Conservation (phyloP, 768 basidiomycete species). For the Amanita rubescens region DNA sequence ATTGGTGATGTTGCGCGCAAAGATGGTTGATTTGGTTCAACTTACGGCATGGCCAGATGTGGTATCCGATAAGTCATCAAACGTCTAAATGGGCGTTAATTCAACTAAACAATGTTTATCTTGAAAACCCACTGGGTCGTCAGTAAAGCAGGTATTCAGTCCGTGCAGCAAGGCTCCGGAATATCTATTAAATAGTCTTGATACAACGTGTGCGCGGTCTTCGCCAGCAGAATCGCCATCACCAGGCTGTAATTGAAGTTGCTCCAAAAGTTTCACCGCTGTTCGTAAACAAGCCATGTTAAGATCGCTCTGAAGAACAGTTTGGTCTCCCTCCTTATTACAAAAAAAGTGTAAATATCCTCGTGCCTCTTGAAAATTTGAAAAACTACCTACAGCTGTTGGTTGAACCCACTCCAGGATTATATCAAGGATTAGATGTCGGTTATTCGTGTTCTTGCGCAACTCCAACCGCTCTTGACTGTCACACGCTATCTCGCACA, state of each 20-base stretch:
- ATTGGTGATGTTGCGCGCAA: neutral
- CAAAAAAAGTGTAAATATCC: neutral
- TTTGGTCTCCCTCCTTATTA: conserved; percentile 26
- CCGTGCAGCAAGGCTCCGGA: conserved; percentile 57
- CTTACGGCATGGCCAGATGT: conserved; percentile 42
- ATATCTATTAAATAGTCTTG: conserved; percentile 76
- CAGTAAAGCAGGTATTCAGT: conserved; percentile 45
- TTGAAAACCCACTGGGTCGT: conserved; percentile 23
- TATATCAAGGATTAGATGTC: conserved; percentile 67
- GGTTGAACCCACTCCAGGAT: conserved; percentile 75
- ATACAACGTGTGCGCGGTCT: conserved; percentile 61
- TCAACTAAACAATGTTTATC: neutral
- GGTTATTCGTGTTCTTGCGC: conserved; percentile 58
- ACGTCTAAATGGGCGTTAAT: conserved; percentile 23
- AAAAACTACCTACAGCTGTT: conserved; percentile 32
- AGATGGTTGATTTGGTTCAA: conserved; percentile 27
- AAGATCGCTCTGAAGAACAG: conserved; percentile 49
- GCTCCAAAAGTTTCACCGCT: conserved; percentile 67
- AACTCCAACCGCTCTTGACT: conserved; percentile 53
- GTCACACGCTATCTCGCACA: conserved; percentile 62
- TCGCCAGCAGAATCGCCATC: conserved; percentile 49
- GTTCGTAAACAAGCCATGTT: conserved; percentile 72
- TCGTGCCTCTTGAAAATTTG: neutral
- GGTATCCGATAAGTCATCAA: conserved; percentile 30
- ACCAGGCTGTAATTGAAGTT: conserved; percentile 55